These are phyloP conservation scores for Coprinopsis strossmayeri DNA, from an alignment of 768 basidiomycete species.

Conservation along the genomic window DNA sequence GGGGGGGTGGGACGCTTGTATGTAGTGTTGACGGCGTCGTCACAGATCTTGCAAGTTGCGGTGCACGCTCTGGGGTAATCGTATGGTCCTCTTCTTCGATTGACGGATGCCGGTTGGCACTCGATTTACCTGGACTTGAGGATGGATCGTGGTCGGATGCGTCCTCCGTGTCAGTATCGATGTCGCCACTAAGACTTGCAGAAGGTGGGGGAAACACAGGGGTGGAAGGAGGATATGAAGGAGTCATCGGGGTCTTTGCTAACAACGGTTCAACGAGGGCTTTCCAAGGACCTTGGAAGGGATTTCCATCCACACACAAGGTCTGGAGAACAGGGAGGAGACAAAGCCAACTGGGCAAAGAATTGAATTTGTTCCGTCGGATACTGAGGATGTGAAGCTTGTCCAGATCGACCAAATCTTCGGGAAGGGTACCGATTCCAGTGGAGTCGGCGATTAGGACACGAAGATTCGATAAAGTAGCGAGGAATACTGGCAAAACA, in stretches of 20 bases:
- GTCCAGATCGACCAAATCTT: slow-evolving; percentile 64
- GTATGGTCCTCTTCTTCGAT: slow-evolving; percentile 71
- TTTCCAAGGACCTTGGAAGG: slow-evolving; percentile 92
- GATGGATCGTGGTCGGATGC: slow-evolving; percentile 49
- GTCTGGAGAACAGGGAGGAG: slow-evolving; percentile 80
- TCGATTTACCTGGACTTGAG: slow-evolving; percentile 28
- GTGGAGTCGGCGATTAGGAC: slow-evolving; percentile 93
- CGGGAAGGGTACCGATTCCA: slow-evolving; percentile 70
- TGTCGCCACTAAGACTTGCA: slow-evolving; percentile 38
- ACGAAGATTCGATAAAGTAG: slow-evolving; percentile 66
- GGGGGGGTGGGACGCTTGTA: slow-evolving; percentile 18
- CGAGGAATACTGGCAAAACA: slow-evolving; percentile 86
- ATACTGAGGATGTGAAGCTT: slow-evolving; percentile 86
- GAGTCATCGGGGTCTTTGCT: slow-evolving; percentile 52
- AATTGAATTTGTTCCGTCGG: slow-evolving; percentile 80
- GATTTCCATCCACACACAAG: slow-evolving; percentile 90
- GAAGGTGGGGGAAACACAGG: slow-evolving; percentile 53
- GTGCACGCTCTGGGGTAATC: slow-evolving; percentile 58
- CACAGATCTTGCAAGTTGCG: slow-evolving; percentile 43
- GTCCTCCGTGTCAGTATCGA: slow-evolving; percentile 49
- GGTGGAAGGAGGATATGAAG: slow-evolving; percentile 60
- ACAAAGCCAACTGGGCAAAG: slow-evolving; percentile 93
- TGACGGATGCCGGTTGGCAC: slow-evolving; percentile 19
- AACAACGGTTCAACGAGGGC: slow-evolving; percentile 83
- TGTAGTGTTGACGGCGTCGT: slow-evolving; percentile 39